Base-by-base conservation (phyloP, 768 basidiomycete genomes). In the Auricularia heimuer region DNA sequence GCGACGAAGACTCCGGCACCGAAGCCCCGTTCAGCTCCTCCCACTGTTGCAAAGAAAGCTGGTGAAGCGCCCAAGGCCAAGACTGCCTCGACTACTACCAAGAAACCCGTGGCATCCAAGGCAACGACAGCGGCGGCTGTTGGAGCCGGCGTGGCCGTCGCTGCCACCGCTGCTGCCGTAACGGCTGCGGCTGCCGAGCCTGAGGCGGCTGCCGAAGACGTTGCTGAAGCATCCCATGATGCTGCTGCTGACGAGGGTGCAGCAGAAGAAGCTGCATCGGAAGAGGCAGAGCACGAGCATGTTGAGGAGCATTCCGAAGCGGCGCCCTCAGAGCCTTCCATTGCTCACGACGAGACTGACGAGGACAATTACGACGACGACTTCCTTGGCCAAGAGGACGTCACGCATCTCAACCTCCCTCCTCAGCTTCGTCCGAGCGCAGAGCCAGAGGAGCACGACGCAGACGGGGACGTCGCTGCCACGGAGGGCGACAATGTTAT, bases 361-460 rank as follows among this genome's bases (percentile, higher is more conserved):
- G 71, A 70, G 68, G 76, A 74, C 39, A 71, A 69, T 16, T 73
- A 72, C 21, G 74, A 66, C 24, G 61, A 65, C 60, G 72, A 69
- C 62, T 62, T 61, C 21, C 60, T 64, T 51, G 71, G 70, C 35
- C 54, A 66, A 37, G 68, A 68, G 62, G 62, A 62, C 54, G 60
- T 65, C 35, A 44, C 56, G 16, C 34, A 66, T 18, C 47, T 63
- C 54, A 37, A 61, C 11, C 35, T 61, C 0, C 21, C 44, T 66
- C 18, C 44, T 3, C 33, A 62, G 14, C 62, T 8, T n/a, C 37
- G 47, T 7, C 21, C 35, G 44, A 58, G 44, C 8, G 67, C n/a
- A 3, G 67, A 69, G 54, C 62, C 67, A 2, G 68, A 68, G 44
- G 65, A 69, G 54, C 64, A 56, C 39, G 65, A 63, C 14, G 44